phyloP scores from a whole-genome alignment of 176 grass and related monocot genomes.

The Ensete ventricosum region DNA sequence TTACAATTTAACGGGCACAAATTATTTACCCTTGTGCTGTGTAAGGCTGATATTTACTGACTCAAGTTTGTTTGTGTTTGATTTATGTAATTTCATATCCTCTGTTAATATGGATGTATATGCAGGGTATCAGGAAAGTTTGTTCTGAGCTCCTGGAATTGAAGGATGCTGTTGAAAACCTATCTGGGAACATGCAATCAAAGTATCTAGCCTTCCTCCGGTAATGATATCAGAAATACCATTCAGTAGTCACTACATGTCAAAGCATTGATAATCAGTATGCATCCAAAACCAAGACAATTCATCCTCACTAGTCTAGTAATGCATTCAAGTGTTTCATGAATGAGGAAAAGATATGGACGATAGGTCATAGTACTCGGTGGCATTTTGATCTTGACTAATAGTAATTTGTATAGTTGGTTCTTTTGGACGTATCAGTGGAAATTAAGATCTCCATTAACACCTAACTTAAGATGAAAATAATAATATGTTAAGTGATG shows the following conservation, averaged over 20 bases:
- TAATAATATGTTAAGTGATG: no score
- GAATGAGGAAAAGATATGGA: no score
- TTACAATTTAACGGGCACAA: not conserved
- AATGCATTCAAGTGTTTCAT: no score
- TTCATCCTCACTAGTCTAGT: not conserved
- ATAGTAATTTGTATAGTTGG: no score
- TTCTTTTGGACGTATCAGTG: no score
- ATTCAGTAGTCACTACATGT: not conserved
- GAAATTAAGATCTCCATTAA: no score
- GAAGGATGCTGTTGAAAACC: slow-evolving; percentile 96
- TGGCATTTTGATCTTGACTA: no score
- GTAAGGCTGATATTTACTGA: not conserved
- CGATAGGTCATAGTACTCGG: no score
- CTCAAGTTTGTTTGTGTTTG: not conserved
- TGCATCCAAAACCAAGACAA: not conserved
- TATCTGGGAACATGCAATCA: slow-evolving; percentile 78
- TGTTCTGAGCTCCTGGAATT: slow-evolving; percentile 89
- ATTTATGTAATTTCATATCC: not conserved
- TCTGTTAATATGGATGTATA: not conserved
- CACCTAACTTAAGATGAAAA: no score
- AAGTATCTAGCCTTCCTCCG: slow-evolving; percentile 83
- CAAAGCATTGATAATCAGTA: not conserved
- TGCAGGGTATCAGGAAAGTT: slow-evolving; percentile 79
- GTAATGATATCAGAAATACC: slow-evolving; percentile 26
- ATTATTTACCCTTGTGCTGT: not conserved